phyloP scores from a whole-genome alignment of 352 stramenopile species.

The Phytophthora sansomeana region DNA sequence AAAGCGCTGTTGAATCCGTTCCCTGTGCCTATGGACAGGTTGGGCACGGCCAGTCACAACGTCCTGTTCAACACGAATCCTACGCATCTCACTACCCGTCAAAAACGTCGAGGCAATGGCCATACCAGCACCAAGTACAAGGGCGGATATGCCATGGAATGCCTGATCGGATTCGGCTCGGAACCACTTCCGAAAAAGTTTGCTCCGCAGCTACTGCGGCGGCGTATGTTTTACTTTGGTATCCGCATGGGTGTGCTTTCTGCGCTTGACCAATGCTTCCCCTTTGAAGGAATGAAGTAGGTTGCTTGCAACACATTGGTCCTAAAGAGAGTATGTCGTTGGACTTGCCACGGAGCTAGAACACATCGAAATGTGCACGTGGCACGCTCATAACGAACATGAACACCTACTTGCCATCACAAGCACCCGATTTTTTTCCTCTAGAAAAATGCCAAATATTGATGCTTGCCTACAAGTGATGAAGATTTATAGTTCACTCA shows the following conservation, averaged over 20 bases:
- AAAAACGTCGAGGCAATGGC: slow-evolving; percentile 35
- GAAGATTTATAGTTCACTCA: too few relatives aligned
- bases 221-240: slow-evolving; percentile 53
- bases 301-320: neutral
- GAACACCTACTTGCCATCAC: neutral
- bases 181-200: slow-evolving; percentile 48
- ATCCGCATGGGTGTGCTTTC: slow-evolving; percentile 39
- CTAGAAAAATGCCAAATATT: neutral
- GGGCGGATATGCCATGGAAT: slow-evolving; percentile 43
- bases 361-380: neutral
- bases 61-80: slow-evolving; percentile 57
- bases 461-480: too few relatives aligned
- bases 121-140: slow-evolving; percentile 32
- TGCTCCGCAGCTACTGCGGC: slow-evolving; percentile 36
- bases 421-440: neutral
- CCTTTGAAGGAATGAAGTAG: slow-evolving; percentile 37
- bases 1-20: slow-evolving; percentile 59
- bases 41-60: slow-evolving; percentile 33
- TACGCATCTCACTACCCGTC: slow-evolving; percentile 54
- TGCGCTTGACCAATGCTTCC: slow-evolving; percentile 42
- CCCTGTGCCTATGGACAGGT: slow-evolving; percentile 32
- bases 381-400: neutral
- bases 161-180: slow-evolving; percentile 56
- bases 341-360: neutral
- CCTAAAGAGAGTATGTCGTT: neutral